Conservation (phyloP, 2,329 filamentous ascomycete genomes). For the Trichophyton rubrum region DNA sequence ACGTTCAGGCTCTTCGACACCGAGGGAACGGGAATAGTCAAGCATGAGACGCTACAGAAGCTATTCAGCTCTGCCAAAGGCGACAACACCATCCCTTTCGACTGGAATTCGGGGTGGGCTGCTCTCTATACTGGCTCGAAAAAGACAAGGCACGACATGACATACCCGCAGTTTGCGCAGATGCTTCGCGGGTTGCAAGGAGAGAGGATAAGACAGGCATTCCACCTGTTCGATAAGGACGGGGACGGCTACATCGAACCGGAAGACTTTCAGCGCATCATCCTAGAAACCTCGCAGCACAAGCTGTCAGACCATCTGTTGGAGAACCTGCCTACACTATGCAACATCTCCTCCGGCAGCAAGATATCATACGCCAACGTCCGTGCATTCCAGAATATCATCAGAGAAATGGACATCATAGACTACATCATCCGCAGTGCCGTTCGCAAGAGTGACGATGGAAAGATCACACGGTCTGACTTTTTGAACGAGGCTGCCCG, state of each 20-base stretch:
- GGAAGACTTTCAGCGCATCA: conserved; percentile 92
- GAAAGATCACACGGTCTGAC: conserved; percentile 85
- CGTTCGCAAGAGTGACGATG: conserved; percentile 67
- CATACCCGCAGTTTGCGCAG: conserved; percentile 93
- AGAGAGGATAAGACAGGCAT: conserved; percentile 89
- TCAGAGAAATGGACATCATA: conserved; percentile 93
- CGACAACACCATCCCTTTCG: conserved; percentile 74
- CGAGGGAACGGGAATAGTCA: conserved; percentile 69
- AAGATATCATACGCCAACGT: conserved; percentile 98
- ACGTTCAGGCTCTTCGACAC: conserved; percentile 93
- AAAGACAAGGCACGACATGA: conserved; percentile 78
- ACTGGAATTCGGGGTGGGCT: conserved; percentile 96
- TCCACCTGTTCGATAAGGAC: conserved; percentile 81
- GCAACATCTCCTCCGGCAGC: conserved; percentile 81
- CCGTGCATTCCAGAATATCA: conserved; percentile 93
- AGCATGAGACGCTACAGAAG: conserved; percentile 75
- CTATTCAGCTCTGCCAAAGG: conserved; percentile 83
- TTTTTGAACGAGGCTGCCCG: conserved; percentile 89
- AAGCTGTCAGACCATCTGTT: conserved; percentile 96
- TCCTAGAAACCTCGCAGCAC: conserved; percentile 80
- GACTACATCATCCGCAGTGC: conserved; percentile 87
- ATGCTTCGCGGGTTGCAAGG: conserved; percentile 95
- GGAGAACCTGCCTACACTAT: conserved; percentile 79
- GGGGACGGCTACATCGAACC: conserved; percentile 91
- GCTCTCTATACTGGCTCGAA: conserved; percentile 83